Percentiles rank a stretch among this genome's conserved stretches.
Conservation (phyloP, 108 stramenopile genomes). For the Bacterosira constricta region DNA sequence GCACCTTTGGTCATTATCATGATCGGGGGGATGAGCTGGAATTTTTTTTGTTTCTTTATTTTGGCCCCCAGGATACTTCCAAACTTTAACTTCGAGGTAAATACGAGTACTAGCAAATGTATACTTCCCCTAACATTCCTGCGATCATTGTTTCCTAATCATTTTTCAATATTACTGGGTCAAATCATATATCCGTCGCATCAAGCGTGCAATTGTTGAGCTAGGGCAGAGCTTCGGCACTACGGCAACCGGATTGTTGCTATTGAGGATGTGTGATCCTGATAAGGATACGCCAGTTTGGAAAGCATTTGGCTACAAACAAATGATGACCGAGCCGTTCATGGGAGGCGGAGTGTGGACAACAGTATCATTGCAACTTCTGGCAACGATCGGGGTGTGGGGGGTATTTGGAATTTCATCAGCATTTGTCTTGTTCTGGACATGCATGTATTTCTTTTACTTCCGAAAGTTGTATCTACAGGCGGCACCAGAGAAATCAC, state of each 20-base stretch:
- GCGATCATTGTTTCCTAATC: too few species aligned
- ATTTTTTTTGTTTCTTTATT: neutral
- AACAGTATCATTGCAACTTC: neutral
- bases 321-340: constrained; percentile 4
- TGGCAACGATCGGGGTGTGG: neutral
- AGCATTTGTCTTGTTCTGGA: neutral
- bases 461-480: neutral
- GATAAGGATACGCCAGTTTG: constrained; percentile 1
- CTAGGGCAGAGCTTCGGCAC: neutral
- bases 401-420: neutral
- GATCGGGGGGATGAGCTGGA: neutral
- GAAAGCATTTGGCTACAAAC: constrained; percentile 4
- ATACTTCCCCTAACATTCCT: too few species aligned
- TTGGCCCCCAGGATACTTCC: neutral
- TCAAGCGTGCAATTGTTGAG: too few species aligned
- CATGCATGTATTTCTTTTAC: constrained; percentile 4
- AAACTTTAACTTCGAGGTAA: too few species aligned
- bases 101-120: too few species aligned
- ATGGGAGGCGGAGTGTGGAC: constrained; percentile 1
- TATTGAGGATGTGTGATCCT: neutral
- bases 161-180: too few species aligned
- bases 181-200: too few species aligned
- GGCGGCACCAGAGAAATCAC: neutral
- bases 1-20: neutral
- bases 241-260: neutral